Conservation (phyloP, 176 grass and related monocot genomes). For the Oryza longistaminata region DNA sequence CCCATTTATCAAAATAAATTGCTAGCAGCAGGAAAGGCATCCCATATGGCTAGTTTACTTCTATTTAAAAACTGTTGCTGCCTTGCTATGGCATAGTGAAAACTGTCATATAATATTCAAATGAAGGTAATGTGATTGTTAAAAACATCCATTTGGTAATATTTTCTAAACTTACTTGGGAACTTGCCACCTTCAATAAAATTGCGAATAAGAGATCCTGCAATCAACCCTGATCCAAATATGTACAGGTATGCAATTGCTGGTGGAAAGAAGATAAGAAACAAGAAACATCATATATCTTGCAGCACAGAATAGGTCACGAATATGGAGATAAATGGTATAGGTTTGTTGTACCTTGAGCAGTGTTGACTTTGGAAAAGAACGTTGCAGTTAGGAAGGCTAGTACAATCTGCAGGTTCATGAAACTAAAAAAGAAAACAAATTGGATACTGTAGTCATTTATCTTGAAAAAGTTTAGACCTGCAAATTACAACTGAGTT, state of each 20-base stretch:
- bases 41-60: background rate
- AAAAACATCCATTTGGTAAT: background rate
- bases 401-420: constrained; percentile 90
- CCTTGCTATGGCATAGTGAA: constrained; percentile 20
- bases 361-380: constrained; percentile 80
- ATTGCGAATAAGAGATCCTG: constrained; percentile 61
- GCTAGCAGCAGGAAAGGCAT: background rate
- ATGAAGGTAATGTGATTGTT: background rate
- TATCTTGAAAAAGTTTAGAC: constrained; percentile 79
- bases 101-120: constrained; percentile 15
- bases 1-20: background rate
- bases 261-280: constrained; percentile 46
- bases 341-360: constrained; percentile 55
- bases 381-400: constrained; percentile 73
- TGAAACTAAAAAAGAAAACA: constrained; percentile 87
- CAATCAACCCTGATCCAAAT: constrained; percentile 78
- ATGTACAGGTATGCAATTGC: constrained; percentile 88
- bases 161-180: constrained; percentile 65
- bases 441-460: constrained; percentile 85
- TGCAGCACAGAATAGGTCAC: constrained; percentile 2
- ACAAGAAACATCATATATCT: constrained; percentile 33
- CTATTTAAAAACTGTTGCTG: background rate
- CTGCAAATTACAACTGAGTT: constrained; percentile 53
- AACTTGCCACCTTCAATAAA: constrained; percentile 78
- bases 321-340: background rate